phyloP scores from a whole-genome alignment of 1,284 basidiomycete species.

The Exobasidium rhododendri region DNA sequence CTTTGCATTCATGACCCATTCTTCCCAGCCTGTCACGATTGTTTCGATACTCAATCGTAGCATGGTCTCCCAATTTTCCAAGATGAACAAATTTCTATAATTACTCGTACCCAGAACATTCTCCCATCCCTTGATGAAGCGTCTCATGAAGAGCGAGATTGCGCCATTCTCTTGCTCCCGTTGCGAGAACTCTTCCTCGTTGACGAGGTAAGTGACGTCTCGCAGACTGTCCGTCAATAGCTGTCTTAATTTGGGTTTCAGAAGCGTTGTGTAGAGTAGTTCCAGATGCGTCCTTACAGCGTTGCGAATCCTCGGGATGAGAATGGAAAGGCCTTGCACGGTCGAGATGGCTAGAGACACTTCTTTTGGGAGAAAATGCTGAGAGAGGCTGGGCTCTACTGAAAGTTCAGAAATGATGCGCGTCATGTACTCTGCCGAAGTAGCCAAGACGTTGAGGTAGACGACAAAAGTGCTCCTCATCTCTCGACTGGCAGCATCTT shows the following conservation, averaged over 20 bases:
- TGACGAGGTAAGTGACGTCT: slow-evolving; percentile 79
- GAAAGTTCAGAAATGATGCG: slow-evolving; percentile 38
- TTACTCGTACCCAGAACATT: slow-evolving; percentile 66
- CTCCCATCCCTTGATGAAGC: slow-evolving; percentile 83
- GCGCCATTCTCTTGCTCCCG: slow-evolving; percentile 64
- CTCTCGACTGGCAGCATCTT: slow-evolving; percentile 48
- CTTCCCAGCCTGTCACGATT: slow-evolving; percentile 89
- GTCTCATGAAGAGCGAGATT: slow-evolving; percentile 77
- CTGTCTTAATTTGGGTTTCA: slow-evolving; percentile 76
- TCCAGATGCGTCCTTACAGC: slow-evolving; percentile 24
- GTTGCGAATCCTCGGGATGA: slow-evolving; percentile 13
- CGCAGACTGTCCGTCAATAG: slow-evolving; percentile 83
- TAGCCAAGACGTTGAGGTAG: slow-evolving; percentile 49
- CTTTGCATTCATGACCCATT: slow-evolving; percentile 71
- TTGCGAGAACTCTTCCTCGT: slow-evolving; percentile 78
- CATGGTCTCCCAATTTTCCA: slow-evolving; percentile 79
- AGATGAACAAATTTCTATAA: slow-evolving; percentile 63
- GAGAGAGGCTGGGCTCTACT: slow-evolving; percentile 11
- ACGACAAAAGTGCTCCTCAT: slow-evolving; percentile 44
- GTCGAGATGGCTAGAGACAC: slow-evolving; percentile 11
- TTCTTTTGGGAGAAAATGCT: slow-evolving; percentile 7
- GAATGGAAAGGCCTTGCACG: slow-evolving; percentile 16
- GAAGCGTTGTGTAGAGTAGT: slow-evolving; percentile 50
- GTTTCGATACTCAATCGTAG: slow-evolving; percentile 80
- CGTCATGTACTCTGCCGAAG: slow-evolving; percentile 40